These are phyloP conservation scores for Mycena alexandri DNA, from an alignment of 768 basidiomycete genomes.

Conservation along the genomic window DNA sequence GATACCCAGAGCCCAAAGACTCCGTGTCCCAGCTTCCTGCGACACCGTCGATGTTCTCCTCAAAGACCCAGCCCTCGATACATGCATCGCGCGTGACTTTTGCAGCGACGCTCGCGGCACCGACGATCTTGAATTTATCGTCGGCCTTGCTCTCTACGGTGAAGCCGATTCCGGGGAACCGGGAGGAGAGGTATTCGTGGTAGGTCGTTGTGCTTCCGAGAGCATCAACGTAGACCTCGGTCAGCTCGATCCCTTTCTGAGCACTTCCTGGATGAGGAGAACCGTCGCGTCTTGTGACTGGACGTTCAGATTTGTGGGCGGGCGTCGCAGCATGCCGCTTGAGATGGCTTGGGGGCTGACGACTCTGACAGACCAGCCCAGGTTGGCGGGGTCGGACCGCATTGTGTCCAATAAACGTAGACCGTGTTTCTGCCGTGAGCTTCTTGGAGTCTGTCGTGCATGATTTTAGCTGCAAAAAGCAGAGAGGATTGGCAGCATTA, in stretches of 20 bases:
- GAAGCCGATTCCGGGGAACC: slow-evolving; percentile 89
- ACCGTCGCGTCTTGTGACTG: slow-evolving; percentile 93
- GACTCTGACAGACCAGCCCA: slow-evolving; percentile 88
- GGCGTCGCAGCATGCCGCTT: slow-evolving; percentile 87
- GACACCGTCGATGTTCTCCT: slow-evolving; percentile 60
- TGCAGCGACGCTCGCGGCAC: slow-evolving; percentile 97
- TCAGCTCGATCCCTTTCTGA: slow-evolving; percentile 84
- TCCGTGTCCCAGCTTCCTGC: slow-evolving; percentile 47
- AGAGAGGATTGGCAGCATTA: not conserved
- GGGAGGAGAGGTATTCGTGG: slow-evolving; percentile 81
- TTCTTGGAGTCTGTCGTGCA: slow-evolving; percentile 87
- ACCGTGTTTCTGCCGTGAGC: slow-evolving; percentile 77
- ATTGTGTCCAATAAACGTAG: slow-evolving; percentile 75
- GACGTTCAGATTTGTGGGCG: slow-evolving; percentile 88
- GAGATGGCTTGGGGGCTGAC: slow-evolving; percentile 94
- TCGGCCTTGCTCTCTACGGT: slow-evolving; percentile 95
- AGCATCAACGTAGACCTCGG: slow-evolving; percentile 95
- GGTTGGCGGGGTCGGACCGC: slow-evolving; percentile 74
- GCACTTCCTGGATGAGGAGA: slow-evolving; percentile 85
- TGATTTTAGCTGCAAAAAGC: not conserved
- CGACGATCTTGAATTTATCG: slow-evolving; percentile 95
- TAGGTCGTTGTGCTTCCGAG: slow-evolving; percentile 90
- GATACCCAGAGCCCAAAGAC: slow-evolving; percentile 88
- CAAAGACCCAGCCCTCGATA: slow-evolving; percentile 87
- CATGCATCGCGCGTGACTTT: slow-evolving; percentile 96